Percentiles rank a stretch among this genome's conserved stretches.
phyloP scores from a whole-genome alignment of 1,284 basidiomycete genomes.

The Rhodotorula sp. region DNA sequence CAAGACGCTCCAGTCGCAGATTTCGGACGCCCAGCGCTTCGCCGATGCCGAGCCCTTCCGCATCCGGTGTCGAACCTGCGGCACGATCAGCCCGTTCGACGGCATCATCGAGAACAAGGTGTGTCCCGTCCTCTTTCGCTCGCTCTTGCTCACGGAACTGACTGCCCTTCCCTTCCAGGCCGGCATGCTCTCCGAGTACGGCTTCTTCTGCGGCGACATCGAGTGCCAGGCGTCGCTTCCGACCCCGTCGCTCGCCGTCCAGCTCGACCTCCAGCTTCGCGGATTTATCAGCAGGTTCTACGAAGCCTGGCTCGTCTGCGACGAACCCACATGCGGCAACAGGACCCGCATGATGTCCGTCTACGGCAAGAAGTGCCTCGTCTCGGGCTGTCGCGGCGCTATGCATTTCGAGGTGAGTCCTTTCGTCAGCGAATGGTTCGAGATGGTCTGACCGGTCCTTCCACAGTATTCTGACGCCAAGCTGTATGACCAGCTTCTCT shows the following conservation, averaged over 20 bases:
- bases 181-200: constrained; percentile 48
- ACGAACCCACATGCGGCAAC: constrained; percentile 77
- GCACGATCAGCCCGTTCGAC: constrained; percentile 61
- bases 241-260: constrained; percentile 66
- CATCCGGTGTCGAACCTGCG: constrained; percentile 72
- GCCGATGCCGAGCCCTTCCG: constrained; percentile 66
- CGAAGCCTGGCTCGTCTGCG: constrained; percentile 81
- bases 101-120: constrained; percentile 62
- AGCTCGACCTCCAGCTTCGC: constrained; percentile 83
- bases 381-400: constrained; percentile 61
- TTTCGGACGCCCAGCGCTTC: constrained; percentile 84
- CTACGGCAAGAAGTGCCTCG: constrained; percentile 77
- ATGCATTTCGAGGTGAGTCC: constrained; percentile 70
- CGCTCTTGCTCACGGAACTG: constrained; percentile 11
- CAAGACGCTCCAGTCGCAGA: constrained; percentile 80
- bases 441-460: constrained; percentile 7
- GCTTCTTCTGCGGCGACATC: constrained; percentile 55
- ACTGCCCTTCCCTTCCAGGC: constrained; percentile 35
- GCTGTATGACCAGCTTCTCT: constrained; percentile 83
- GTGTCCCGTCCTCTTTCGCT: constrained; percentile 54
- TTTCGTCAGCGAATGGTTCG: too few species aligned
- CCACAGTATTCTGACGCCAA: constrained; percentile 73
- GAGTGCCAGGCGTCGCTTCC: constrained; percentile 61
- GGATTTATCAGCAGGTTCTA: constrained; percentile 78
- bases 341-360: constrained; percentile 88